A percentile compares a stretch with the other conserved stretches of the same genome.
Conservation (phyloP, 75 land plant genomes). For the Pinus taeda region DNA sequence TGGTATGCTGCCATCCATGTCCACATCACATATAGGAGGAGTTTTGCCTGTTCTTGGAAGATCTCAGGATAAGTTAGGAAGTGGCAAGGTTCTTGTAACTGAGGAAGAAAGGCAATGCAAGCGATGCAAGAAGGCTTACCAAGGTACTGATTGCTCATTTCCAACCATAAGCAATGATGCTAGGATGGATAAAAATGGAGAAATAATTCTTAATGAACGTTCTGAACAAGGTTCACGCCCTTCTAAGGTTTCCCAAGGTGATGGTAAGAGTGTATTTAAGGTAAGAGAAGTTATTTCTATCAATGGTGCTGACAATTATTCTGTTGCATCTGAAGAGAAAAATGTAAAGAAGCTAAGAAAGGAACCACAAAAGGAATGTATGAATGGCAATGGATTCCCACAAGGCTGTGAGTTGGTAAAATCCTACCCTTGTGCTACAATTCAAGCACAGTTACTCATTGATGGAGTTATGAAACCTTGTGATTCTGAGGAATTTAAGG, state of each 20-base stretch:
- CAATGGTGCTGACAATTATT: background rate
- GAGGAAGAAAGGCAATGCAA: background rate
- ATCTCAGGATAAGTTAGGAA: background rate
- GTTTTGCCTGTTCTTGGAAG: slow-evolving; percentile 39
- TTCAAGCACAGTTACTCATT: slow-evolving; percentile 29
- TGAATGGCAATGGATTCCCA: background rate
- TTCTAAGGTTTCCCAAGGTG: background rate
- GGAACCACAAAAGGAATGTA: background rate
- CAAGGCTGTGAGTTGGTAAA: background rate
- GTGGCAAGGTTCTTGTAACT: background rate
- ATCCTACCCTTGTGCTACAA: background rate
- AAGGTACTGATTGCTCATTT: background rate
- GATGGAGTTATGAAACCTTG: slow-evolving; percentile 41
- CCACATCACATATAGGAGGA: slow-evolving; percentile 32
- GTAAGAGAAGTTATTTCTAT: background rate
- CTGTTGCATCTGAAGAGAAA: background rate
- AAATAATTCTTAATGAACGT: background rate
- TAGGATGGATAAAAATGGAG: background rate
- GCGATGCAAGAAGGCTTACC: background rate
- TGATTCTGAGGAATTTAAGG: slow-evolving; percentile 28
- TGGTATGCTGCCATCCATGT: slow-evolving; percentile 70
- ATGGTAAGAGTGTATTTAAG: background rate
- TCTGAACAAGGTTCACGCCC: background rate
- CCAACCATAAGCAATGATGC: background rate
- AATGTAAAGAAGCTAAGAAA: background rate